These are phyloP conservation scores for Stramenopiles sp. DNA, from an alignment of 352 stramenopile genomes.

Conservation along the genomic window DNA sequence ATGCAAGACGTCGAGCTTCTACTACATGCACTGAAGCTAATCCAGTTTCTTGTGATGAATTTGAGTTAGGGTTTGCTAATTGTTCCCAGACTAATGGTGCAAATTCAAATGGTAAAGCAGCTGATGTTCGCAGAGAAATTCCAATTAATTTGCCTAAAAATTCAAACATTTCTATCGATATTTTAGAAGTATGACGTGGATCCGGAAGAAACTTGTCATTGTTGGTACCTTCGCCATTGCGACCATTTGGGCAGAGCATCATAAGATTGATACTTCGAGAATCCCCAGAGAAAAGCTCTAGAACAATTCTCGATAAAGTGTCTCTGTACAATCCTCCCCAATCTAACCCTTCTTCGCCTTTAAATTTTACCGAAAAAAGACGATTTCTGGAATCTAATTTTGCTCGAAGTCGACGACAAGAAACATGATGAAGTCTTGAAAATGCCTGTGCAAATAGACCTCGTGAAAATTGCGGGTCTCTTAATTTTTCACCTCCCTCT, in stretches of 20 bases:
- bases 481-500: too few species aligned
- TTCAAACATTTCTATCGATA: conserved; percentile 26
- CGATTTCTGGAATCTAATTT: conserved; percentile 19
- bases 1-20: background rate
- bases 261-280: conserved; percentile 18
- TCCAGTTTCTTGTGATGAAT: too few species aligned
- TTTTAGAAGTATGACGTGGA: conserved; percentile 21
- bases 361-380: conserved; percentile 14
- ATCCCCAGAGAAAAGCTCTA: conserved; percentile 21
- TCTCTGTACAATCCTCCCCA: conserved; percentile 22
- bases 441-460: conserved; percentile 11
- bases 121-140: conserved; percentile 32
- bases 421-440: background rate
- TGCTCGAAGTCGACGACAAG: background rate
- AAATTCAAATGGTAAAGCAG: conserved; percentile 43
- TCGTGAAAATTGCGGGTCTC: background rate
- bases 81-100: conserved; percentile 44
- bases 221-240: conserved; percentile 18
- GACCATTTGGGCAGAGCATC: conserved; percentile 20
- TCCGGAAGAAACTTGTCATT: conserved; percentile 54
- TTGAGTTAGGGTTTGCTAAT: too few species aligned
- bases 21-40: conserved; percentile 15
- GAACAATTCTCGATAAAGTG: conserved; percentile 21
- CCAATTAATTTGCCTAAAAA: conserved; percentile 66
- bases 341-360: conserved; percentile 11